Percentiles rank a stretch among this genome's conserved stretches.
Evolutionary conservation across 768 basidiomycete species (phyloP).

Genomic region (Pisolithus microcarpus): DNA sequence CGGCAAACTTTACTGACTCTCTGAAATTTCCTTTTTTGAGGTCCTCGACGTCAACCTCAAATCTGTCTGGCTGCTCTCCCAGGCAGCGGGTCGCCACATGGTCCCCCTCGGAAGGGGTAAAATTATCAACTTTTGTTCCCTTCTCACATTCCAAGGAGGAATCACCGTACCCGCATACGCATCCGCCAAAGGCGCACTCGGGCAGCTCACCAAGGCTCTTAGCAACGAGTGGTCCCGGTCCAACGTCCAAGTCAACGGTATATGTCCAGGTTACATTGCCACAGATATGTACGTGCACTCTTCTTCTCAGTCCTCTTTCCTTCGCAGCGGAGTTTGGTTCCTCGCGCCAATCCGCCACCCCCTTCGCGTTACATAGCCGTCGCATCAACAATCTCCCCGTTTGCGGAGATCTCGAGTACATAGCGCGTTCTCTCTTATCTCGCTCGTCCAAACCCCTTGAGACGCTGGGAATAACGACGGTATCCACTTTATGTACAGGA

Average conservation of each 20-base stretch:
- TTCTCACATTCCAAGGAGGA: constrained; percentile 49
- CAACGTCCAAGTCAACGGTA: constrained; percentile 83
- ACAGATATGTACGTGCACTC: constrained; percentile 68
- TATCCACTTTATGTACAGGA: constrained; percentile 36
- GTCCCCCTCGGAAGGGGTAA: constrained; percentile 63
- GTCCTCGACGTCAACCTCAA: constrained; percentile 86
- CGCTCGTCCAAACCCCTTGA: background rate
- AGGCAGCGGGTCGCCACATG: constrained; percentile 89
- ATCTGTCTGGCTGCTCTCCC: constrained; percentile 75
- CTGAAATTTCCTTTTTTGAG: constrained; percentile 30
- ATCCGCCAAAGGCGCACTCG: constrained; percentile 82
- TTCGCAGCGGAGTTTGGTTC: background rate
- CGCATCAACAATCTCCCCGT: background rate
- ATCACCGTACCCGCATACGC: constrained; percentile 84
- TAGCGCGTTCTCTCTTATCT: background rate
- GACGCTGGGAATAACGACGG: constrained; percentile 8
- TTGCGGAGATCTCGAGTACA: background rate
- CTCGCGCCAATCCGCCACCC: constrained; percentile 5
- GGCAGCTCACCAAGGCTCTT: constrained; percentile 81
- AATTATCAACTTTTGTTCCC: constrained; percentile 61
- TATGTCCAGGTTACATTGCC: constrained; percentile 81
- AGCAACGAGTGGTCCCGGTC: constrained; percentile 90
- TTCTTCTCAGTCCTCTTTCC: constrained; percentile 7
- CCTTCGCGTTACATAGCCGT: background rate
- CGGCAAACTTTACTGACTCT: constrained; percentile 4